These are phyloP conservation scores for Digitaria exilis DNA, from an alignment of 202 grass and related monocot genomes.

Conservation along the genomic window DNA sequence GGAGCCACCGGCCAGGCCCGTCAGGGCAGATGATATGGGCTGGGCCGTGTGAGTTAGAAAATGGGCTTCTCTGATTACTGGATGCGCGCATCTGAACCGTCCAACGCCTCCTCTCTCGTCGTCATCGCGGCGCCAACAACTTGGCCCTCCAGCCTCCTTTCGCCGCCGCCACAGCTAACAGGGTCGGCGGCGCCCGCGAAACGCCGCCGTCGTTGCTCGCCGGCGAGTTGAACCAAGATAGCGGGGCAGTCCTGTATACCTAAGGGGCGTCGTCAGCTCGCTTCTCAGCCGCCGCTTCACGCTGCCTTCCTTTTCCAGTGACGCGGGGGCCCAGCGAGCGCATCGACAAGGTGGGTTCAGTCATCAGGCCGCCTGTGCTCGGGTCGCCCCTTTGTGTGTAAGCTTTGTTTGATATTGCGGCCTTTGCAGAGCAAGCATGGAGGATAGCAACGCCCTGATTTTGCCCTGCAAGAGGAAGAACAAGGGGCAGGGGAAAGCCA, in stretches of 20 bases:
- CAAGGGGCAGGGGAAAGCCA: constrained; percentile 62
- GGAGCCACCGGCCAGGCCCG: too few species aligned
- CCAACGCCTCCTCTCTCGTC: background rate
- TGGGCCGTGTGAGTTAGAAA: too few species aligned
- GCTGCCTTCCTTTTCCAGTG: background rate
- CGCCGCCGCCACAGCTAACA: background rate
- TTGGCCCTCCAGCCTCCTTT: background rate
- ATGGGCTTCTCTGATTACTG: background rate
- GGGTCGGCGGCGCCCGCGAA: background rate
- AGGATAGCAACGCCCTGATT: constrained; percentile 73
- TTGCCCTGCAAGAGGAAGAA: constrained; percentile 73
- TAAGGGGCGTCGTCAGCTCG: background rate
- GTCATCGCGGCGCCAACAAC: background rate
- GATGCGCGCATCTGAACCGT: constrained; percentile 1
- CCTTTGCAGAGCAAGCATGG: constrained; percentile 43
- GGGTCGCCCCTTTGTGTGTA: background rate
- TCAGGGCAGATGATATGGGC: too few species aligned
- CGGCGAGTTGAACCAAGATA: background rate
- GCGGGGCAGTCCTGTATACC: background rate
- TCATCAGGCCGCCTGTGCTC: background rate
- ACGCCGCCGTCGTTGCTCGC: background rate
- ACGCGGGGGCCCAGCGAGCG: background rate
- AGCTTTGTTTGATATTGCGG: background rate
- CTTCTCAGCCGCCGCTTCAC: background rate
- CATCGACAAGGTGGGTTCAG: background rate